These are phyloP conservation scores for Fraxinus angustifolia DNA, from an alignment of 305 asterid genomes.

Conservation along the genomic window DNA sequence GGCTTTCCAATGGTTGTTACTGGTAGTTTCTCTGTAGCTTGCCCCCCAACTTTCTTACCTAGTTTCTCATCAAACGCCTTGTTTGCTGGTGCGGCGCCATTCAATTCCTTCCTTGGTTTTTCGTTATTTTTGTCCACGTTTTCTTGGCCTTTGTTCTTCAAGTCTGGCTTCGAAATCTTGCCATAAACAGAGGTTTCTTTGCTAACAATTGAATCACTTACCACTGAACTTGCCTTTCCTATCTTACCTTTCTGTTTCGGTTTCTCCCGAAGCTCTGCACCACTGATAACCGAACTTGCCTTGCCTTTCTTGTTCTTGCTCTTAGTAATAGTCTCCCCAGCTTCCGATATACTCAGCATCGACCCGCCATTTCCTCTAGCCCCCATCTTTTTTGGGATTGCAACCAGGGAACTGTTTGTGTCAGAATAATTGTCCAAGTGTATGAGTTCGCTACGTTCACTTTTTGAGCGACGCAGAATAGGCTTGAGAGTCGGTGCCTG, in stretches of 20 bases:
- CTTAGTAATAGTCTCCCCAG: constrained; percentile 32
- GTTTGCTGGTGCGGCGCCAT: constrained; percentile 1
- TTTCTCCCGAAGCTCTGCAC: constrained; percentile 50
- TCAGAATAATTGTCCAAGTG: constrained; percentile 37
- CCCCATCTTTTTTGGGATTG: constrained; percentile 26
- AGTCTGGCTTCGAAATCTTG: neutral
- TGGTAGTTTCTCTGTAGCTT: constrained; percentile 21
- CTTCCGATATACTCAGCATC: constrained; percentile 47
- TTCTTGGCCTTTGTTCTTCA: neutral
- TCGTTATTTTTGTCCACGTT: neutral
- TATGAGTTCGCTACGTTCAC: constrained; percentile 62
- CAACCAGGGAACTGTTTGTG: constrained; percentile 40
- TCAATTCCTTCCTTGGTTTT: constrained; percentile 13
- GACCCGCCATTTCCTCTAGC: constrained; percentile 37
- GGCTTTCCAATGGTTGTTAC: constrained; percentile 29
- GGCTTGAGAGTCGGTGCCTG: constrained; percentile 35
- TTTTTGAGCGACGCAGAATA: constrained; percentile 50
- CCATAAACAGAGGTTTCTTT: constrained; percentile 35
- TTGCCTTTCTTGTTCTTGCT: constrained; percentile 43
- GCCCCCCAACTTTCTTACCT: constrained; percentile 2
- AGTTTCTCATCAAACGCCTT: constrained; percentile 30
- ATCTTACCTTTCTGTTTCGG: constrained; percentile 31
- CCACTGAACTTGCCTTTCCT: constrained; percentile 52
- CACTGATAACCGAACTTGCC: constrained; percentile 73
- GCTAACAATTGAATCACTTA: constrained; percentile 62